Evolutionary conservation across 2,329 filamentous ascomycete genomes (phyloP).

Genomic region (Penicillium sp.): DNA sequence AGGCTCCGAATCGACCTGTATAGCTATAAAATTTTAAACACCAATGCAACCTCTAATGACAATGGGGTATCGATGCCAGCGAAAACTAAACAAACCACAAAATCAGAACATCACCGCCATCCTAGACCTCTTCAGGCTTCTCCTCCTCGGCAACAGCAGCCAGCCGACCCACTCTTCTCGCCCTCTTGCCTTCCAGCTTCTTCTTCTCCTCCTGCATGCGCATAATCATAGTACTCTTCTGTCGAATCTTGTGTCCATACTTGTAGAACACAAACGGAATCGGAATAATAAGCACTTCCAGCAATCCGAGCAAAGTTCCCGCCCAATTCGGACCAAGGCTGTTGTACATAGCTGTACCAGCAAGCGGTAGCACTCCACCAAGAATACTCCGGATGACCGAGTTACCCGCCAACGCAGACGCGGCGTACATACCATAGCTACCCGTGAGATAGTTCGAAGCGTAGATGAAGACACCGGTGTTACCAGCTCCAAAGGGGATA

Average conservation of each 20-base stretch:
- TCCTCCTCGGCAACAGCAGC: constrained; percentile 4
- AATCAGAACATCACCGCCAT: constrained; percentile 10
- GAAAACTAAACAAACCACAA: background rate
- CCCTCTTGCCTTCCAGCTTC: constrained; percentile 46
- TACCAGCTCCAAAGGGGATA: constrained; percentile 76
- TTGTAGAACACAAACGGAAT: constrained; percentile 78
- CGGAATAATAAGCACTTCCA: constrained; percentile 73
- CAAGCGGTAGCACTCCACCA: constrained; percentile 77
- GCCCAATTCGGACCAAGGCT: constrained; percentile 75
- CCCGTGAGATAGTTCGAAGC: constrained; percentile 76
- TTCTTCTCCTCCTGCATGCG: constrained; percentile 58
- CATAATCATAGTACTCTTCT: constrained; percentile 56
- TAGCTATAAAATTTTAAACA: background rate
- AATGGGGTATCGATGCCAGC: constrained; percentile 4
- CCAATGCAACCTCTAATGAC: background rate
- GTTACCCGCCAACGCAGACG: constrained; percentile 78
- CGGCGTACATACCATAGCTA: constrained; percentile 78
- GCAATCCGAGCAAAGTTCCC: constrained; percentile 70
- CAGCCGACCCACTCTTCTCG: constrained; percentile 18
- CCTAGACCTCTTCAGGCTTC: constrained; percentile 21
- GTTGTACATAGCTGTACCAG: constrained; percentile 70
- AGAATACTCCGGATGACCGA: constrained; percentile 70
- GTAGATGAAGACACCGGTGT: constrained; percentile 79
- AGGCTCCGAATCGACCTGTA: background rate
- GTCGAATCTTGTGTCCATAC: constrained; percentile 58